These are phyloP conservation scores for Pseudoscleropodium purum DNA, from an alignment of 225 moss, liverwort and hornwort genomes.

Conservation along the genomic window DNA sequence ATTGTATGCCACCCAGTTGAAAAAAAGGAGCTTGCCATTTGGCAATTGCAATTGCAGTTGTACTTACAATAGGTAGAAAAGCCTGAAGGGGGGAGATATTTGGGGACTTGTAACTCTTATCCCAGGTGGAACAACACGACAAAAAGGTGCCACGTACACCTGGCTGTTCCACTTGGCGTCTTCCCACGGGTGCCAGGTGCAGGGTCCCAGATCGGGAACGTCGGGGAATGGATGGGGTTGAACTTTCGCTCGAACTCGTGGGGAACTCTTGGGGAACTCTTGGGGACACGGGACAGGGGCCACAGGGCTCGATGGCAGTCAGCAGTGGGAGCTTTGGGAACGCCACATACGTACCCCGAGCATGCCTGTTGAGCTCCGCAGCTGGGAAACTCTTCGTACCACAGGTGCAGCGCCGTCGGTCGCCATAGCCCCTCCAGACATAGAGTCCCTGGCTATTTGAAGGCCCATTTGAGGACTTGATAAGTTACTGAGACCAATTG, in stretches of 20 bases:
- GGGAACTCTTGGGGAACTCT: not conserved
- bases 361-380: not conserved
- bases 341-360: not conserved
- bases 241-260: not conserved
- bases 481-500: not conserved
- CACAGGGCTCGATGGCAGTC: no score
- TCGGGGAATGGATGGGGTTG: not conserved
- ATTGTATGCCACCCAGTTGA: not conserved
- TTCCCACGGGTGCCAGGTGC: constrained; percentile 11
- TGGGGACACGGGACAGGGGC: no score
- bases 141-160: not conserved
- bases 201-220: not conserved
- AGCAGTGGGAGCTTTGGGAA: not conserved
- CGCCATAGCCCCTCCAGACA: not conserved
- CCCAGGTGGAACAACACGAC: constrained; percentile 11
- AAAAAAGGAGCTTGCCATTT: not conserved
- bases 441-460: not conserved
- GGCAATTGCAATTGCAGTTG: not conserved
- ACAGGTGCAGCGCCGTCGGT: constrained; percentile 4
- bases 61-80: not conserved
- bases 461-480: not conserved
- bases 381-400: constrained; percentile 30
- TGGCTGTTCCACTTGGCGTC: constrained; percentile 10
- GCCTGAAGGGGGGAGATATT: not conserved
- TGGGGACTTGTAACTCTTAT: not conserved